Percentiles rank a stretch among this genome's conserved stretches.
These are phyloP conservation scores for Marasmius sp. DNA, from an alignment of 1,284 basidiomycete species.

Conservation along the genomic window DNA sequence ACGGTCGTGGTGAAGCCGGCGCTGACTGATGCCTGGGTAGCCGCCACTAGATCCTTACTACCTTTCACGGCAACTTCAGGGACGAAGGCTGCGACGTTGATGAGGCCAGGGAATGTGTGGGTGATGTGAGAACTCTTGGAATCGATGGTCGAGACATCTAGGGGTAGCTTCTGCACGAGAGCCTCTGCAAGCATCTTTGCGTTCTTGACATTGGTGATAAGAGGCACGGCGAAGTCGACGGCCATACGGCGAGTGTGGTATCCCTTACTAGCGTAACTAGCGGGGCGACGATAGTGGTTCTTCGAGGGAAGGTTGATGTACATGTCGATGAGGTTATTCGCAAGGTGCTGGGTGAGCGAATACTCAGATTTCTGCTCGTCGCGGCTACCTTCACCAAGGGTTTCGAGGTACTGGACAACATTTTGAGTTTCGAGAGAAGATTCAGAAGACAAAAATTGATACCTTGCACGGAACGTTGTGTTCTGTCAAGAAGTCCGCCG, in stretches of 20 bases:
- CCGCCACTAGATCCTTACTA: slow-evolving; percentile 65
- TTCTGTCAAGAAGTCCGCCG: slow-evolving; percentile 92
- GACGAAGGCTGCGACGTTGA: slow-evolving; percentile 90
- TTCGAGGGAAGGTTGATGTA: slow-evolving; percentile 99
- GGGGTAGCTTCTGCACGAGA: slow-evolving; percentile 82
- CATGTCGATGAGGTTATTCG: slow-evolving; percentile 96
- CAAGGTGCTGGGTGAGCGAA: slow-evolving; percentile 91
- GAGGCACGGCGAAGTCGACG: slow-evolving; percentile 97
- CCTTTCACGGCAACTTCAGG: slow-evolving; percentile 66
- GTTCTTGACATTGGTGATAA: slow-evolving; percentile 99
- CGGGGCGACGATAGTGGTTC: slow-evolving; percentile 96
- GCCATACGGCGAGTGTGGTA: slow-evolving; percentile 98
- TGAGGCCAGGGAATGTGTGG: slow-evolving; percentile 88
- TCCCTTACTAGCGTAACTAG: slow-evolving; percentile 95
- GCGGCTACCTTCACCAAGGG: slow-evolving; percentile 72
- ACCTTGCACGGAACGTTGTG: slow-evolving; percentile 86
- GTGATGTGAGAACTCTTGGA: slow-evolving; percentile 94
- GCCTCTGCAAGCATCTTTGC: slow-evolving; percentile 97
- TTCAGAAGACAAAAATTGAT: slow-evolving; percentile 17
- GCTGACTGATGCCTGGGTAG: slow-evolving; percentile 80
- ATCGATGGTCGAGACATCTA: slow-evolving; percentile 90
- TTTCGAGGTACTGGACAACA: slow-evolving; percentile 79
- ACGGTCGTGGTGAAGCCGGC: slow-evolving; percentile 87
- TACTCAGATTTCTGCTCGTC: slow-evolving; percentile 93
- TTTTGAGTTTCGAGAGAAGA: slow-evolving; percentile 14